These are phyloP conservation scores for Haplographium delicatum DNA, from an alignment of 495 filamentous ascomycete genomes.

Conservation along the genomic window DNA sequence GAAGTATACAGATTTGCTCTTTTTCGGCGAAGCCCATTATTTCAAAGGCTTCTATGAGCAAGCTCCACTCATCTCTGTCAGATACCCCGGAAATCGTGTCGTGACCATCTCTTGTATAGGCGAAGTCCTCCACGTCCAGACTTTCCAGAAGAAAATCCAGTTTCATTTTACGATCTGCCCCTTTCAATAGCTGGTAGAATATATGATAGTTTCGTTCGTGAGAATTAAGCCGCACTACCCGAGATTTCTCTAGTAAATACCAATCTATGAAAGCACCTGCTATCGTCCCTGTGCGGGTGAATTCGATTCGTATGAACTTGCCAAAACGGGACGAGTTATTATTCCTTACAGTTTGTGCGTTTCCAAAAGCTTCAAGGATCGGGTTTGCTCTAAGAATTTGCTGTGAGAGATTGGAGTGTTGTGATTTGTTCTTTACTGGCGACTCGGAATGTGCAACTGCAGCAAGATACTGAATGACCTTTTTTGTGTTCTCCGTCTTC, in stretches of 20 bases:
- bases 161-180: conserved; percentile 67
- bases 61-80: conserved; percentile 85
- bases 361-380: conserved; percentile 96
- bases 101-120: conserved; percentile 86
- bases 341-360: conserved; percentile 95
- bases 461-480: conserved; percentile 97
- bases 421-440: conserved; percentile 52
- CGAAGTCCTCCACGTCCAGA: conserved; percentile 76
- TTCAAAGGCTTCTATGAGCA: conserved; percentile 84
- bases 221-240: conserved; percentile 80
- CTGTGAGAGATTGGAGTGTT: conserved; percentile 86
- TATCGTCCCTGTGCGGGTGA: conserved; percentile 84
- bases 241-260: conserved; percentile 96
- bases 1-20: conserved; percentile 77
- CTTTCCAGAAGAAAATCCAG: conserved; percentile 69
- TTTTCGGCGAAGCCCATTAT: conserved; percentile 91
- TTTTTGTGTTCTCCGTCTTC: conserved; percentile 99
- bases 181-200: conserved; percentile 92
- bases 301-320: conserved; percentile 98
- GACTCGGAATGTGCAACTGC: conserved; percentile 85
- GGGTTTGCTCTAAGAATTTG: conserved; percentile 97
- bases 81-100: conserved; percentile 87
- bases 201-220: conserved; percentile 96
- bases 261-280: conserved; percentile 96
- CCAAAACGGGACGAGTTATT: conserved; percentile 99